Evolutionary conservation across 148 eudicot genomes (phyloP), one percentile per base, ranked within the genome.

Genomic region (Chenopodium berlandieri): DNA sequence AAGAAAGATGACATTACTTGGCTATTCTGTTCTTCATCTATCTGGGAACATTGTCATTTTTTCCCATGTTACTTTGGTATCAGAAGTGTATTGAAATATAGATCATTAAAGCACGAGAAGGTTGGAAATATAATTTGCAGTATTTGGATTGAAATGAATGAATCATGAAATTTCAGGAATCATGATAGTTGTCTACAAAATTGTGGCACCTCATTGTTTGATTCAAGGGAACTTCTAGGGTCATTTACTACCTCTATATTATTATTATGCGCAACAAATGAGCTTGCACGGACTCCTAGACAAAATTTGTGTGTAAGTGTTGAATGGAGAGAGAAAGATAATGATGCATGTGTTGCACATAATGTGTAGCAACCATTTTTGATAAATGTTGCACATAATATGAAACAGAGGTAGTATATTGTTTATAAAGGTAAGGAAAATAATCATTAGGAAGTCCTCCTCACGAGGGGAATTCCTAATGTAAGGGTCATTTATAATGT

Each of bases 401-500:
- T 34, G 40, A 34, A 34, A 34, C 5, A 6, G 40, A 34, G 40
- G 40, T 34, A 34, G 40, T 34, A 40, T 40, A 40, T 5, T 40
- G 44, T 40, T 40, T 6, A 4, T 40, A 40, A 40, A 6, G 7
- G 44, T 40, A 40, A 40, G 44, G 7, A 40, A 40, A 40, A 40
- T 40, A 40, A 40, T 40, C 7, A 40, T 40, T 40, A 40, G 44
- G 44, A 40, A 40, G 44, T 4, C 44, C 44, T 40, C 8, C 44
- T 40, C 44, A 6, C 44, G 44, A 40, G 44, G 44, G 44, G 8
- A 40, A 40, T 40, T 37, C 44, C 44, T 0, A 6, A 40, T 63
- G 71, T 34, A 44, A 63, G 48, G 54, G 71, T 46, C 34, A 58
- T 50, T 74, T n/a, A 27, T 60, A 50, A 56, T 72, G 77, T 58